Base-by-base conservation (phyloP, 2,329 filamentous ascomycete species). In the Sphaerostilbella broomeana region DNA sequence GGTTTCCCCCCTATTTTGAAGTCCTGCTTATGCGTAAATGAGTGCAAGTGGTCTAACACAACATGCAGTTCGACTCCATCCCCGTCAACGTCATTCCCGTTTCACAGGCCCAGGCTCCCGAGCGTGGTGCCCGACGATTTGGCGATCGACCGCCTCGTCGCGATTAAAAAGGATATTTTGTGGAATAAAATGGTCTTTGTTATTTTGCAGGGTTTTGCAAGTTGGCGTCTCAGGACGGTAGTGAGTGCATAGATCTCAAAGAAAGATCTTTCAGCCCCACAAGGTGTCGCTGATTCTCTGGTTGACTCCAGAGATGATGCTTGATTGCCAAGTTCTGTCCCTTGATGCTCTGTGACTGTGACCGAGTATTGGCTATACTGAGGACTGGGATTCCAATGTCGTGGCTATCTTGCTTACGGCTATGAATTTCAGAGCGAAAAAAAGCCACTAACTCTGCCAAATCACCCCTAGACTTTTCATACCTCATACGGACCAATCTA, bases 21-120 rank as follows among this genome's bases (percentile, higher is more conserved):
- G 3, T 12, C 15, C 27, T 22, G 5, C 1, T n/a, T n/a, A n/a
- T n/a, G n/a, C n/a, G n/a, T n/a, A n/a, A n/a, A n/a, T n/a, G n/a
- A n/a, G n/a, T n/a, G n/a, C n/a, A n/a, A n/a, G n/a, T n/a, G n/a
- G n/a, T n/a, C 37, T 43, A 24, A 40, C 41, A 24, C 12, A 9
- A 10, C 25, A 28, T 11, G 10, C 59, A 95, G 89, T 98, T 98
- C 77, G 92, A 98, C 72, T 80, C 81, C 56, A 89, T 98, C 70
- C 85, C 90, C 67, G 87, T 95, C 83, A 95, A 94, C 73, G 87
- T 97, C 61, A 81, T 94, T 58, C 72, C 83, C 55, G 88, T 98
- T 56, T 76, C 83, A 57, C 89, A 97, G 75, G 80, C 86, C 67
- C 89, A 95, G 76, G 70, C 77, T 51, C 69, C 77, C 62, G 89